These are phyloP conservation scores for Neodidymelliopsis sp. DNA, from an alignment of 2,329 filamentous ascomycete genomes.

Conservation along the genomic window DNA sequence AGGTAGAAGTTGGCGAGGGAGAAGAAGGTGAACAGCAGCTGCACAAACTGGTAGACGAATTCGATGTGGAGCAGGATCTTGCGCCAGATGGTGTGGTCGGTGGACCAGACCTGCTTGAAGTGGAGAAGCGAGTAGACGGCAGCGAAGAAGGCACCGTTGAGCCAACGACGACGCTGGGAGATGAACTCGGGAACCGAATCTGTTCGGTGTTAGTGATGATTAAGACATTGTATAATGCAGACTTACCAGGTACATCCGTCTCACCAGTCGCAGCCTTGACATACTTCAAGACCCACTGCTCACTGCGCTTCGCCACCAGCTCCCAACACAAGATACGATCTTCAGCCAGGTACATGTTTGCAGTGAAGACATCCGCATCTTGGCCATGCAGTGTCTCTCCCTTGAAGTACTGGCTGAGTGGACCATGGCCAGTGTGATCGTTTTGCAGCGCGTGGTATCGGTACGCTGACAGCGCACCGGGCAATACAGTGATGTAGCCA, in stretches of 20 bases:
- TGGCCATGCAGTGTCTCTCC: constrained; percentile 96
- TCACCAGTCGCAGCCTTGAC: constrained; percentile 96
- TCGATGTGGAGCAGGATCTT: constrained; percentile 94
- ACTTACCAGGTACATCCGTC: constrained; percentile 93
- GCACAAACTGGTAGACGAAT: constrained; percentile 92
- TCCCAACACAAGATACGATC: constrained; percentile 94
- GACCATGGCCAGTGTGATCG: constrained; percentile 92
- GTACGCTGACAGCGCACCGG: constrained; percentile 93
- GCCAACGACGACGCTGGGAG: constrained; percentile 93
- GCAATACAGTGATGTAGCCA: constrained; percentile 96
- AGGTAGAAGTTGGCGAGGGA: constrained; percentile 99
- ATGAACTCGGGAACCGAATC: constrained; percentile 96
- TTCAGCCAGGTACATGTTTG: constrained; percentile 93
- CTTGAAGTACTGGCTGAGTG: constrained; percentile 98
- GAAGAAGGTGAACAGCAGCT: constrained; percentile 95
- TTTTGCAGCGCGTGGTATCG: constrained; percentile 96
- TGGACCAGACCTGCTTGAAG: constrained; percentile 90
- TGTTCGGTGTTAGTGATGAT: constrained; percentile 40
- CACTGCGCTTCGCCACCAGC: constrained; percentile 90
- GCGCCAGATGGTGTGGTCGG: constrained; percentile 87
- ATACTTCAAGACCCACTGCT: constrained; percentile 97
- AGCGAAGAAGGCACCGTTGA: constrained; percentile 98
- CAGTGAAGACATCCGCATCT: constrained; percentile 95
- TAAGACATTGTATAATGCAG: not conserved
- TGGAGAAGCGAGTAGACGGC: constrained; percentile 97